These are phyloP conservation scores for Aquilaria agallochum DNA, from an alignment of 441 rosid genomes.

Conservation along the genomic window DNA sequence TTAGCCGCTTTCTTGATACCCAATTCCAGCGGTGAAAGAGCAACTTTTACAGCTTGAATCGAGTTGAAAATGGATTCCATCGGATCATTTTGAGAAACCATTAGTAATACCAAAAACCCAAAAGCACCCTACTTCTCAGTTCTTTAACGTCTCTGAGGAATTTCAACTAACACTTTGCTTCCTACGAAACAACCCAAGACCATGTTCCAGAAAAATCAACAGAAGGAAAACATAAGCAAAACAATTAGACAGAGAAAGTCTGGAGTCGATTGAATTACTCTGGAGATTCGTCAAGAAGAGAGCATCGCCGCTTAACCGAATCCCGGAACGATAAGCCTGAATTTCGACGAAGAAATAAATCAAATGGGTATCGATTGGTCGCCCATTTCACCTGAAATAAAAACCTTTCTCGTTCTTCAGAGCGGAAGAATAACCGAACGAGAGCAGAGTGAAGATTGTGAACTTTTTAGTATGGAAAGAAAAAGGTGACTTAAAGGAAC, in stretches of 20 bases:
- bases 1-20: slow-evolving; percentile 72
- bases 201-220: neutral
- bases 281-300: slow-evolving; percentile 15
- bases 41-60: slow-evolving; percentile 72
- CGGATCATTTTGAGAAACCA: slow-evolving; percentile 77
- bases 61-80: slow-evolving; percentile 61
- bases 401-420: too few species aligned
- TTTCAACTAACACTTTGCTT: slow-evolving; percentile 7
- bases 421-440: too few species aligned
- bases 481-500: too few species aligned
- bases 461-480: too few species aligned
- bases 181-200: neutral
- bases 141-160: neutral
- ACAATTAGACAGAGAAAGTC: neutral
- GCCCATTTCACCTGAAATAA: too few species aligned
- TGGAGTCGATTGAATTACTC: slow-evolving; percentile 5
- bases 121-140: slow-evolving; percentile 1
- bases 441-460: too few species aligned
- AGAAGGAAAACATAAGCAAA: slow-evolving; percentile 1
- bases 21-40: slow-evolving; percentile 61
- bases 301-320: slow-evolving; percentile 3
- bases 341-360: too few species aligned
- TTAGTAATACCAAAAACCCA: slow-evolving; percentile 21
- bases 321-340: slow-evolving; percentile 2
- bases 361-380: neutral